Conservation (phyloP, 1,139 yeast species). For the Saccharomycopsis hybrid region DNA sequence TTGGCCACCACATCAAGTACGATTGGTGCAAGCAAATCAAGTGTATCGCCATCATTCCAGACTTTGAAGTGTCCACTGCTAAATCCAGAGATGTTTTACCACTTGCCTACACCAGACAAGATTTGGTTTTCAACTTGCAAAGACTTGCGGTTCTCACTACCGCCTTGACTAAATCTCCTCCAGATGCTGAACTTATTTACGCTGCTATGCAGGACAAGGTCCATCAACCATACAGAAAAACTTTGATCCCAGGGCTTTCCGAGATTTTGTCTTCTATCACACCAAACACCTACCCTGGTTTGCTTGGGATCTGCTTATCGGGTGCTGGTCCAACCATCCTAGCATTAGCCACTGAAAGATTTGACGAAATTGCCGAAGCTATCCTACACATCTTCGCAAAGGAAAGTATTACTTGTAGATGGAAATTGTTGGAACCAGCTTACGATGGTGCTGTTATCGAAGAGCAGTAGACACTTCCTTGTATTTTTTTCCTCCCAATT, state of each 20-base stretch:
- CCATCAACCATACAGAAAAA: constrained; percentile 92
- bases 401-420: constrained; percentile 64
- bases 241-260: constrained; percentile 82
- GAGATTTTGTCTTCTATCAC: constrained; percentile 77
- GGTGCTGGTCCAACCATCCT: constrained; percentile 98
- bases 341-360: constrained; percentile 85
- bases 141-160: constrained; percentile 69
- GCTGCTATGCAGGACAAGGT: constrained; percentile 95
- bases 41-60: constrained; percentile 87
- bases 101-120: constrained; percentile 66
- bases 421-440: constrained; percentile 84
- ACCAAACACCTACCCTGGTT: constrained; percentile 75
- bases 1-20: constrained; percentile 86
- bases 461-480: constrained; percentile 21
- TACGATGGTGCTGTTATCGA: constrained; percentile 67
- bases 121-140: constrained; percentile 83
- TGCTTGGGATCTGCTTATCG: constrained; percentile 87
- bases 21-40: constrained; percentile 75
- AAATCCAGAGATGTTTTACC: constrained; percentile 88
- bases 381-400: constrained; percentile 64
- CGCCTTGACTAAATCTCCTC: constrained; percentile 77
- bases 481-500: no score
- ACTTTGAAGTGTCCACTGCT: constrained; percentile 91
- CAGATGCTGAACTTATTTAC: constrained; percentile 75
- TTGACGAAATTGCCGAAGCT: constrained; percentile 73